Evolutionary conservation across 148 eudicot species (phyloP), one percentile per base, ranked within the genome.

Genomic region (Chenopodium album): DNA sequence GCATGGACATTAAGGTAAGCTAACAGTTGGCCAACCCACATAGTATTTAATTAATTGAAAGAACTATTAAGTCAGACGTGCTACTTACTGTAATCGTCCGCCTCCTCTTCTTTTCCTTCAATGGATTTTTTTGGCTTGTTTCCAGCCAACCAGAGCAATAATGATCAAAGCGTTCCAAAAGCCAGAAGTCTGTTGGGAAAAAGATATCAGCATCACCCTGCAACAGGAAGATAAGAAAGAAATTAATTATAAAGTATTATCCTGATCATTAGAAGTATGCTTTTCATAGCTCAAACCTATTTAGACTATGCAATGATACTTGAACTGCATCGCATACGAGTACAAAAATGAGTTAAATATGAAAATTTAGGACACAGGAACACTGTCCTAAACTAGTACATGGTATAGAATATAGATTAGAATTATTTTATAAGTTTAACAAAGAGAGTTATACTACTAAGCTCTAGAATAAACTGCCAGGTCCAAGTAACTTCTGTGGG

Each of bases 181-280:
- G 91, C 92, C 93, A 92, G 87, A 97, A 97, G 81, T 97, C 99
- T 7, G 99, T 92, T 46, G 99, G 99, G 85, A 97, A 97, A 87
- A 97, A 97, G 80, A 97, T 94, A 87, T 97, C 98, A 50, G 99
- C 95, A 87, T 97, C 97, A 77, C 99, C 99, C 99, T 97, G 90
- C 84, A 84, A 63, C n/a, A 76, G 54, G 50, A 76, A 82, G 72
- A 23, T 12, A 74, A 14, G 14, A 22, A 48, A 31, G 32, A n/a
- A 41, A 23, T 60, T 50, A 2, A 50, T 50, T 63, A 46, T 64
- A 19, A 41, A 41, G 8, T 5, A 20, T 73, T 62, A 17, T 73
- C 31, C 44, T 6, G 8, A 19, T 72, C 23, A 72, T 48, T 37
- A 0, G 14, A 71, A 37, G 28, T 46, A 37, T 11, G 32, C 44